These are phyloP conservation scores for Aspergillus phoenicis DNA, from an alignment of 2,329 filamentous ascomycete genomes.

Conservation along the genomic window DNA sequence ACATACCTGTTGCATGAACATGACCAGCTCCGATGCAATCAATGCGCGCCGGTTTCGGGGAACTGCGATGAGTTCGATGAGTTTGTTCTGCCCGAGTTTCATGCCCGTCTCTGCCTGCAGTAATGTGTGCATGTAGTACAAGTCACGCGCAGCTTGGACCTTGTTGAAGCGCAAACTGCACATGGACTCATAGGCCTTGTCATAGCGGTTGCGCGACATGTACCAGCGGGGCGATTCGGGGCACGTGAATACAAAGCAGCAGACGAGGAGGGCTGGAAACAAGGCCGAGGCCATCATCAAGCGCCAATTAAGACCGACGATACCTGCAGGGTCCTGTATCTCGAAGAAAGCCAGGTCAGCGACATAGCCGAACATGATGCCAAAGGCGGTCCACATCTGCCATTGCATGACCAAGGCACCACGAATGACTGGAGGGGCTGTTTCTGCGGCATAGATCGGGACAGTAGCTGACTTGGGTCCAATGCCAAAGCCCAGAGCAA, in stretches of 20 bases:
- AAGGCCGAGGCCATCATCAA: slow-evolving; percentile 70
- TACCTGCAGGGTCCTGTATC: slow-evolving; percentile 53
- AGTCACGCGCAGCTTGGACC: slow-evolving; percentile 48
- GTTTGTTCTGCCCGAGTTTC: slow-evolving; percentile 51
- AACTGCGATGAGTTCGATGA: slow-evolving; percentile 62
- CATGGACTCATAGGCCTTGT: slow-evolving; percentile 47
- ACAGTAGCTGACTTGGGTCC: slow-evolving; percentile 74
- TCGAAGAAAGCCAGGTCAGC: slow-evolving; percentile 65
- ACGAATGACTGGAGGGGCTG: slow-evolving; percentile 67
- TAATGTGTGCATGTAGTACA: slow-evolving; percentile 55
- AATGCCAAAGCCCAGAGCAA: slow-evolving; percentile 76
- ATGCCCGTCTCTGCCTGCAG: slow-evolving; percentile 63
- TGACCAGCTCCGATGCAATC: slow-evolving; percentile 63
- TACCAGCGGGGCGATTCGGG: slow-evolving; percentile 56
- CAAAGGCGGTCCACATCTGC: slow-evolving; percentile 62
- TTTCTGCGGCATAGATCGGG: slow-evolving; percentile 76
- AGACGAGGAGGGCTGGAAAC: slow-evolving; percentile 62
- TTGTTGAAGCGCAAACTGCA: slow-evolving; percentile 47
- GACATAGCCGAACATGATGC: slow-evolving; percentile 59
- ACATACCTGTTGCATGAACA: slow-evolving; percentile 66
- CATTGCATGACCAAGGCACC: slow-evolving; percentile 82
- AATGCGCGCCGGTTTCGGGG: slow-evolving; percentile 65
- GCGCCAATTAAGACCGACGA: slow-evolving; percentile 66
- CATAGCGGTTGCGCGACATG: slow-evolving; percentile 47
- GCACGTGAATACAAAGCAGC: slow-evolving; percentile 64